A percentile compares a stretch with the other conserved stretches of the same genome.
phyloP scores from a whole-genome alignment of 2,329 filamentous ascomycete genomes.

The Penicillium verrucosum region DNA sequence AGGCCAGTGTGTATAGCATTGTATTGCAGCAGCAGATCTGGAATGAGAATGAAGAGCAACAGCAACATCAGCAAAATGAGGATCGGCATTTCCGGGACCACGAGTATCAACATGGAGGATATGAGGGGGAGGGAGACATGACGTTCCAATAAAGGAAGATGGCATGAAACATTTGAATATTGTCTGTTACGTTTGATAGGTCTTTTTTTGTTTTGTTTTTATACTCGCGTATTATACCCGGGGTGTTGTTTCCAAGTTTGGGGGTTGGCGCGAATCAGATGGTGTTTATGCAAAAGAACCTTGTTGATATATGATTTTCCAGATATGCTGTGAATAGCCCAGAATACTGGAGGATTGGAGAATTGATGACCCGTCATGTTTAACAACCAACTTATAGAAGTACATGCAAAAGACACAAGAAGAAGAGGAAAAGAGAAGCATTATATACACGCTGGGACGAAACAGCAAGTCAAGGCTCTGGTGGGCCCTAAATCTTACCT shows the following conservation, averaged over 20 bases:
- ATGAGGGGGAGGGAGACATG: slow-evolving; percentile 25
- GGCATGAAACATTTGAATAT: not conserved
- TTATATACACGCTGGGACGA: slow-evolving; percentile 27
- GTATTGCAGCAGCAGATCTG: slow-evolving; percentile 95
- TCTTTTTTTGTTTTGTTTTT: not conserved
- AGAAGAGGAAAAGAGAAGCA: slow-evolving; percentile 19
- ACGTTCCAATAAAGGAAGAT: slow-evolving; percentile 21
- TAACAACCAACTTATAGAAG: slow-evolving; percentile 26
- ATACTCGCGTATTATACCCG: slow-evolving; percentile 11
- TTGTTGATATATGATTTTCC: slow-evolving; percentile 12
- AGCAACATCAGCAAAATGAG: slow-evolving; percentile 28
- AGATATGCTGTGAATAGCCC: slow-evolving; percentile 7
- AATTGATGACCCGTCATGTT: slow-evolving; percentile 18
- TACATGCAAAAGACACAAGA: slow-evolving; percentile 29
- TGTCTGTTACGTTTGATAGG: slow-evolving; percentile 7
- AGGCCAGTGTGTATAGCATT: slow-evolving; percentile 98
- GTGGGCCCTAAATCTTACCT: slow-evolving; percentile 57
- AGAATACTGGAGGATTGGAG: slow-evolving; percentile 9
- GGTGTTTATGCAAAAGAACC: not conserved
- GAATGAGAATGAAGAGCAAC: slow-evolving; percentile 51
- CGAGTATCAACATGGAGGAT: slow-evolving; percentile 12
- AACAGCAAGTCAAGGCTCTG: slow-evolving; percentile 10
- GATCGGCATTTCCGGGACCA: slow-evolving; percentile 20
- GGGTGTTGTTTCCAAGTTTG: slow-evolving; percentile 3
- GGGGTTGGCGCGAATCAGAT: not conserved